Percentiles rank a stretch among this genome's conserved stretches.
phyloP scores from a whole-genome alignment of 441 rosid species.

The Pelargonium myrrhifolium region DNA sequence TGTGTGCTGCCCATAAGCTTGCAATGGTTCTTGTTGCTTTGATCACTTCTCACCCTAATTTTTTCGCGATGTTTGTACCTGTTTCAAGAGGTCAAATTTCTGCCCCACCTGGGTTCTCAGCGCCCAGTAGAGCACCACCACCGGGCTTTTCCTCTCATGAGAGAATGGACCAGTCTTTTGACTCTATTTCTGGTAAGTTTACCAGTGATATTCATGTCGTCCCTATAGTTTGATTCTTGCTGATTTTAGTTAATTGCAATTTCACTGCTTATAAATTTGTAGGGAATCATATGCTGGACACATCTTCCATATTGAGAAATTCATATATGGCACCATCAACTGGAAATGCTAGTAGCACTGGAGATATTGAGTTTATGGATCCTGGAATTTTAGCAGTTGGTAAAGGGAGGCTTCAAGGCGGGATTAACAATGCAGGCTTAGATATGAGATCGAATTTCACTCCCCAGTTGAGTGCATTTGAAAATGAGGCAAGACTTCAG shows the following conservation, averaged over 20 bases:
- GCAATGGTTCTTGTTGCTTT: neutral
- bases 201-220: neutral
- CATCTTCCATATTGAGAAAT: conserved; percentile 44
- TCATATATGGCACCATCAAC: conserved; percentile 37
- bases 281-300: conserved; percentile 50
- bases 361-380: conserved; percentile 76
- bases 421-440: conserved; percentile 37
- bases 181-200: conserved; percentile 41
- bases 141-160: conserved; percentile 83
- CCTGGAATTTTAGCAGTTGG: conserved; percentile 98
- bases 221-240: neutral
- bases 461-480: conserved; percentile 41
- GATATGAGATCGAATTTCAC: conserved; percentile 53
- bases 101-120: conserved; percentile 89
- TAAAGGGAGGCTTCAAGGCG: conserved; percentile 60
- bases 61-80: conserved; percentile 18
- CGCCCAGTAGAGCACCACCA: conserved; percentile 82
- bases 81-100: conserved; percentile 73
- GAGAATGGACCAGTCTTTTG: conserved; percentile 53
- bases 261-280: neutral
- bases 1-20: neutral
- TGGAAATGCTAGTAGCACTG: conserved; percentile 35
- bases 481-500: conserved; percentile 60
- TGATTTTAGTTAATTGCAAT: neutral
- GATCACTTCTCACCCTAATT: neutral